Conservation (phyloP, 441 rosid genomes). For the Gossypium schwendimanii region DNA sequence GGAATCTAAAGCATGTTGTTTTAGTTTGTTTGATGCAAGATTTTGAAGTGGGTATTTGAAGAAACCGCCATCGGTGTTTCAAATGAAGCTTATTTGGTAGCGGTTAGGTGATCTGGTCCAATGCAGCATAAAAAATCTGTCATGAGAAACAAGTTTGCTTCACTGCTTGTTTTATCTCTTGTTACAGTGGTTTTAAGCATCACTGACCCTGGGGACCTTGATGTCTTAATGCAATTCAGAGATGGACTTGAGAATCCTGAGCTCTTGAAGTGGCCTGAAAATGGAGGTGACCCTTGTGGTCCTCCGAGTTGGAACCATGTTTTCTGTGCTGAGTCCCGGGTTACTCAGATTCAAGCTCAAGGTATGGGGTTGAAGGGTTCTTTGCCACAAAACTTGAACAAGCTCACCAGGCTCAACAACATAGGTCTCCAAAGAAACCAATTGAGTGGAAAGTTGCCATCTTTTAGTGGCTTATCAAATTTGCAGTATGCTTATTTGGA, state of each 20-base stretch:
- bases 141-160: slow-evolving; percentile 30
- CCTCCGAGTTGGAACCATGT: slow-evolving; percentile 47
- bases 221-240: slow-evolving; percentile 44
- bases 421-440: slow-evolving; percentile 55
- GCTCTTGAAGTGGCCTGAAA: slow-evolving; percentile 55
- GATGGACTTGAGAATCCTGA: slow-evolving; percentile 60
- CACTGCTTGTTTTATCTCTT: slow-evolving; percentile 18
- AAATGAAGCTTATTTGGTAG: slow-evolving; percentile 19
- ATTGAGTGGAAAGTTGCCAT: slow-evolving; percentile 52
- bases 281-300: slow-evolving; percentile 63
- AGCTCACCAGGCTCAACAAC: slow-evolving; percentile 37
- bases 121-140: slow-evolving; percentile 24
- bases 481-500: slow-evolving; percentile 47
- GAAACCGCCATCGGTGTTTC: slow-evolving; percentile 16
- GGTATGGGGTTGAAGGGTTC: slow-evolving; percentile 46
- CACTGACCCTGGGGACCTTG: slow-evolving; percentile 49
- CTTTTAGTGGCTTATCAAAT: slow-evolving; percentile 43
- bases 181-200: slow-evolving; percentile 24
- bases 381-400: slow-evolving; percentile 54
- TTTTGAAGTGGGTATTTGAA: slow-evolving; percentile 21
- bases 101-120: neutral
- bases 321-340: slow-evolving; percentile 36
- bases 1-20: slow-evolving; percentile 7
- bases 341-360: slow-evolving; percentile 62
- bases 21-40: slow-evolving; percentile 13